phyloP scores from a whole-genome alignment of 768 basidiomycete species.

The Mycena leptocephala region DNA sequence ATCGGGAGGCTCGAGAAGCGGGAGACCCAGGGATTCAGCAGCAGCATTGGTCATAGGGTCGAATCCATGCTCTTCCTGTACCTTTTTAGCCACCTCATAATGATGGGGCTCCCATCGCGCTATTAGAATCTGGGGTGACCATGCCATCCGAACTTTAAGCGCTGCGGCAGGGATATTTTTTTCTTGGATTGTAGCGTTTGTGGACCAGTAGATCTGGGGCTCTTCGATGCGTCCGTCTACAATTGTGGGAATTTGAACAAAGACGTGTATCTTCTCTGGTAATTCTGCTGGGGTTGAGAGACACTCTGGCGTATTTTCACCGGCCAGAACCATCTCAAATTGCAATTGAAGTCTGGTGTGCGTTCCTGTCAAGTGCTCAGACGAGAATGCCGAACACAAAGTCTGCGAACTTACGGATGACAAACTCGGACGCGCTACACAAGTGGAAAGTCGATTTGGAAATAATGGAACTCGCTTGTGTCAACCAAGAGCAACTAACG shows the following conservation, averaged over 20 bases:
- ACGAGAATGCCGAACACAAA: background rate
- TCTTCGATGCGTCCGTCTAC: background rate
- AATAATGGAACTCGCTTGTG: background rate
- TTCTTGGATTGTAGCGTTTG: background rate
- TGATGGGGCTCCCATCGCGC: background rate
- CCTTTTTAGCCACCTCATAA: background rate
- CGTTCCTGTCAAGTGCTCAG: background rate
- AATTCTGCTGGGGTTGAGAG: background rate
- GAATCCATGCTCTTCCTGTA: background rate
- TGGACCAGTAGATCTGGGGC: conserved; percentile 5
- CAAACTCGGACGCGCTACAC: background rate
- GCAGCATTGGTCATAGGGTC: background rate
- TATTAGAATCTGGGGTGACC: background rate
- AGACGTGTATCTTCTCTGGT: background rate
- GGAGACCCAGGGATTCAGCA: background rate
- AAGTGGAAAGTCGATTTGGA: too few species aligned
- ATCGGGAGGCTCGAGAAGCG: background rate
- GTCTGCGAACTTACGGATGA: background rate
- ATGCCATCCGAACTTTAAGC: background rate
- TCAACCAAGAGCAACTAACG: background rate
- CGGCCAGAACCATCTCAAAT: background rate
- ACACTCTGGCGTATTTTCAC: background rate
- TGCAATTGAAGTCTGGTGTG: background rate
- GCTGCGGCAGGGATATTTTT: background rate
- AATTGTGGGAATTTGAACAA: background rate